These are phyloP conservation scores for Diaporthe citri DNA, from an alignment of 2,329 filamentous ascomycete genomes.

Conservation along the genomic window DNA sequence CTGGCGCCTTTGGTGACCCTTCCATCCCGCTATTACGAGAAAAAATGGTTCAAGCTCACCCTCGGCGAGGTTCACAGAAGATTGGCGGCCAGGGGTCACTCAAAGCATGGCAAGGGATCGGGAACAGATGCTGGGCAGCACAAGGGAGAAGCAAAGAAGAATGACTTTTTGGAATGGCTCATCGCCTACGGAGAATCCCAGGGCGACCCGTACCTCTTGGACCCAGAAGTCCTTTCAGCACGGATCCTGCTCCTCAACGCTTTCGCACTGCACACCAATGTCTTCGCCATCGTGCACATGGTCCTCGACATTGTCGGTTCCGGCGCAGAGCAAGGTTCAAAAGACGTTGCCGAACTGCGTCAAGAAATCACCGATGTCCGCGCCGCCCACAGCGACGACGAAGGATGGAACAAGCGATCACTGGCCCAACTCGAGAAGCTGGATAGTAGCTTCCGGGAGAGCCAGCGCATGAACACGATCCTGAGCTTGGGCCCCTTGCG, in stretches of 20 bases:
- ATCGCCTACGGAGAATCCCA: constrained; percentile 30
- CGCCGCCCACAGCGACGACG: constrained; percentile 12
- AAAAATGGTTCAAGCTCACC: constrained; percentile 33
- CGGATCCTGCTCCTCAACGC: constrained; percentile 36
- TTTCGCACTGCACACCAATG: constrained; percentile 35
- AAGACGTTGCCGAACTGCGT: constrained; percentile 27
- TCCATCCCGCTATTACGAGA: constrained; percentile 29
- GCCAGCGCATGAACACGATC: constrained; percentile 55
- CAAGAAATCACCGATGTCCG: constrained; percentile 33
- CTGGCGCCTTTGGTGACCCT: constrained; percentile 32
- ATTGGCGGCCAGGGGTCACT: not conserved
- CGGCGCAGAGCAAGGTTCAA: constrained; percentile 23
- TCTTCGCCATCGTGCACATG: constrained; percentile 36
- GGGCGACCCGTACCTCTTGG: constrained; percentile 32
- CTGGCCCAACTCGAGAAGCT: constrained; percentile 52
- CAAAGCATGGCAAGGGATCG: not conserved
- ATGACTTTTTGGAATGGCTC: constrained; percentile 36
- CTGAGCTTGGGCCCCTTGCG: constrained; percentile 53
- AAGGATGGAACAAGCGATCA: constrained; percentile 51
- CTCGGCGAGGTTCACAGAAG: constrained; percentile 24
- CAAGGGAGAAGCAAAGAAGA: constrained; percentile 16
- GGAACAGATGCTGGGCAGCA: not conserved
- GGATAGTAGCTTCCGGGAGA: constrained; percentile 58
- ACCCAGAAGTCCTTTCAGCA: constrained; percentile 33
- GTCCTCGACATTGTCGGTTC: constrained; percentile 35